Evolutionary conservation across 495 filamentous ascomycete genomes (phyloP).

Genomic region (Haplographium delicatum): DNA sequence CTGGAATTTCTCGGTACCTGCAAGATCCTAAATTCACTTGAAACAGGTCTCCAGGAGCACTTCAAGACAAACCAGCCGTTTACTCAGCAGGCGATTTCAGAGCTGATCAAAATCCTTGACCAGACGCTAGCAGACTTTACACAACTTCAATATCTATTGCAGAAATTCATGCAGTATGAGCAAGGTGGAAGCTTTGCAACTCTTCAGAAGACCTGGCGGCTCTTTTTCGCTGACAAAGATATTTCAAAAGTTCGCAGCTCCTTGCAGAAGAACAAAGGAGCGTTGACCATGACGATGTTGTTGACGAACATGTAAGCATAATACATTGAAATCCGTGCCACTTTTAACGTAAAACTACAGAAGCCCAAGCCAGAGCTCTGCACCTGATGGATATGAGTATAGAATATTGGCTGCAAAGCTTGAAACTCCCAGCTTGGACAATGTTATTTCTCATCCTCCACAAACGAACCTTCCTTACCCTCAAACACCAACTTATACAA

Average conservation of each 20-base stretch:
- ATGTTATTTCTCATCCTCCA: no score
- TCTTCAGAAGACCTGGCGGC: constrained; percentile 6
- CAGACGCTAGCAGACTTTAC: constrained; percentile 5
- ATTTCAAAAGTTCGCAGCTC: constrained; percentile 2
- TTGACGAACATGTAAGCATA: constrained; percentile 10
- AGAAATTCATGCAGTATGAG: constrained; percentile 11
- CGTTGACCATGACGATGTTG: constrained; percentile 3
- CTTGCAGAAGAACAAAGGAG: constrained; percentile 4
- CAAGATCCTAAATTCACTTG: constrained; percentile 3
- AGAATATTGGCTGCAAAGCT: constrained; percentile 1
- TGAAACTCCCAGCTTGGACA: no score
- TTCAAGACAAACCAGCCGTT: constrained; percentile 1
- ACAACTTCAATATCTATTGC: background rate
- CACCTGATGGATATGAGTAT: background rate
- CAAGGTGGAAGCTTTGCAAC: background rate
- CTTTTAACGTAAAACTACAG: background rate
- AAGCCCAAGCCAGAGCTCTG: background rate
- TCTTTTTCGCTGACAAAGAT: constrained; percentile 7
- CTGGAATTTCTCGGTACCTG: constrained; percentile 1
- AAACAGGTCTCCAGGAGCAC: background rate
- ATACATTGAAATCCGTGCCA: no score
- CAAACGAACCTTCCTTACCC: no score
- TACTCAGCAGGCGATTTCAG: constrained; percentile 1
- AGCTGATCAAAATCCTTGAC: background rate
- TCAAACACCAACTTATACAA: no score